Percentiles rank a stretch among this genome's conserved stretches.
These are phyloP conservation scores for Mycena leptocephala DNA, from an alignment of 768 basidiomycete genomes.

Conservation along the genomic window DNA sequence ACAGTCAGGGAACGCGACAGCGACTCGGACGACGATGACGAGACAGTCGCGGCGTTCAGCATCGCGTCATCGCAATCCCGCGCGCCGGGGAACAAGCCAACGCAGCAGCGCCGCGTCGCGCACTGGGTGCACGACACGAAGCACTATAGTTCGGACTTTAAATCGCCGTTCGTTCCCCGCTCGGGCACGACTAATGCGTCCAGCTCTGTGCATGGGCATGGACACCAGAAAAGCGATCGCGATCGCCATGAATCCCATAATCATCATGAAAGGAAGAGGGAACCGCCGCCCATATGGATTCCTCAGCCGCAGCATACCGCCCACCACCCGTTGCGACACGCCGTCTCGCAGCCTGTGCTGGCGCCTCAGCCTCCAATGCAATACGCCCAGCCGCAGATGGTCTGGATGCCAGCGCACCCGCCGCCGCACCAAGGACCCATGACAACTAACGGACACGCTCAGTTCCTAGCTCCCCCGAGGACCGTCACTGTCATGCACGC, in stretches of 20 bases:
- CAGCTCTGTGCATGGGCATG: not conserved
- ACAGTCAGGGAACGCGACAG: not conserved
- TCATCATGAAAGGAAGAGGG: not conserved
- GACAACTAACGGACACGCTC: not conserved
- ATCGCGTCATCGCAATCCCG: constrained; percentile 13
- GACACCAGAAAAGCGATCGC: not conserved
- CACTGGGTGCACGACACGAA: not conserved
- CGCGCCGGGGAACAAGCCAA: constrained; percentile 1
- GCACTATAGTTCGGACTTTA: not conserved
- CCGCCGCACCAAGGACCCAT: not conserved
- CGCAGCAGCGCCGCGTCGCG: constrained; percentile 4
- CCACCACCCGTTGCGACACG: not conserved
- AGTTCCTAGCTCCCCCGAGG: not conserved
- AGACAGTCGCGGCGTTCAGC: not conserved
- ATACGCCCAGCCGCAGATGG: not conserved
- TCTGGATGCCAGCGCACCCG: not conserved
- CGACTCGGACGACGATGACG: not conserved
- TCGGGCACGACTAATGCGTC: not conserved
- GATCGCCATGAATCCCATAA: not conserved
- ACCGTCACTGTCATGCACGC: not conserved
- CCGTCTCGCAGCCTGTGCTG: not conserved
- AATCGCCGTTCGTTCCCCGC: not conserved
- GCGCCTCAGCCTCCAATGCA: not conserved
- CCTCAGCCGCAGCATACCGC: not conserved
- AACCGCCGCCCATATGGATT: not conserved